phyloP scores from a whole-genome alignment of 129 eudicot genomes.

The Helianthus annuus region DNA sequence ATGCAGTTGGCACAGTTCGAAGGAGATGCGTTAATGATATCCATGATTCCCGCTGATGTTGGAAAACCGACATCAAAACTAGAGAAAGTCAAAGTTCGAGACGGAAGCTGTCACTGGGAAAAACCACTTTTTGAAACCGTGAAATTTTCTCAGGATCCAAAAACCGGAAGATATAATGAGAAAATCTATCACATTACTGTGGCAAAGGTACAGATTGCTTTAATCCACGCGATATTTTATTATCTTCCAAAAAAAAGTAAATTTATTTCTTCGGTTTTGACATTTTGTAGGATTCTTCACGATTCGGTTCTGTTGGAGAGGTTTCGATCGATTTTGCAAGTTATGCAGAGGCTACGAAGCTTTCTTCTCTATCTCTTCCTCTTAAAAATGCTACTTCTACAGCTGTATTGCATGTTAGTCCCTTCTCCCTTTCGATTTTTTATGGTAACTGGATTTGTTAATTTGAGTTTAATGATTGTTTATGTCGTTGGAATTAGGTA shows the following conservation, averaged over 20 bases:
- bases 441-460: background rate
- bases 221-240: constrained; percentile 14
- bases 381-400: constrained; percentile 57
- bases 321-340: constrained; percentile 77
- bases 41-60: constrained; percentile 73
- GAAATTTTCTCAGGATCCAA: constrained; percentile 65
- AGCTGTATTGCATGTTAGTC: constrained; percentile 76
- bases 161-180: constrained; percentile 74
- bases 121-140: constrained; percentile 72
- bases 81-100: constrained; percentile 67
- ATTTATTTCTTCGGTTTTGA: constrained; percentile 7
- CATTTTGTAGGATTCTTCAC: constrained; percentile 68
- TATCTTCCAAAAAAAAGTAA: constrained; percentile 16
- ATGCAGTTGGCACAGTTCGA: constrained; percentile 57
- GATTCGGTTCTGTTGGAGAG: constrained; percentile 82
- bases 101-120: constrained; percentile 89
- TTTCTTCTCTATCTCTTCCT: constrained; percentile 68
- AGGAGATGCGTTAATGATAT: constrained; percentile 71
- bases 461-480: constrained; percentile 10
- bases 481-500: constrained; percentile 47
- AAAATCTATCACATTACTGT: constrained; percentile 66
- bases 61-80: constrained; percentile 79
- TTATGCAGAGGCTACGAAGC: constrained; percentile 65
- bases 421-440: background rate
- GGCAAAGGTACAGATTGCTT: constrained; percentile 53